A percentile compares a stretch with the other conserved stretches of the same genome.
These are phyloP conservation scores for Podila horticola DNA, from an alignment of 192 early-diverging fungal species.

Conservation along the genomic window DNA sequence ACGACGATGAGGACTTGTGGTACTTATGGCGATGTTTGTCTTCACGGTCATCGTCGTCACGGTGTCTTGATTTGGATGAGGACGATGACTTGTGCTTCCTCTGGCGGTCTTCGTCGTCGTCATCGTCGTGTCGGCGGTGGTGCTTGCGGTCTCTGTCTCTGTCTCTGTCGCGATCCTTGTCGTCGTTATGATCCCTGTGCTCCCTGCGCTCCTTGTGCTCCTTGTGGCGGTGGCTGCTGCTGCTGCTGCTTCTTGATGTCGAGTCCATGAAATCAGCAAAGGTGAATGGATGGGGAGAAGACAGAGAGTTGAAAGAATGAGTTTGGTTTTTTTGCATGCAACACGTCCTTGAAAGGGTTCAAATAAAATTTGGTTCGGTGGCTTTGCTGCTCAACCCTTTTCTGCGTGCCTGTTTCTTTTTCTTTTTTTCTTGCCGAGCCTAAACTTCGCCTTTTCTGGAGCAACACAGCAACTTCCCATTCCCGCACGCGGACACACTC, in stretches of 20 bases:
- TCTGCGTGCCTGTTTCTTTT: no score
- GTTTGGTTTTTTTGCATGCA: not conserved
- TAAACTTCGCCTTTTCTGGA: not conserved
- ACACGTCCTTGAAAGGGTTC: not conserved
- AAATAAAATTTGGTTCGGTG: no score
- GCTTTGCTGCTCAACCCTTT: no score
- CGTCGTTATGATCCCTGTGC: slow-evolving; percentile 4
- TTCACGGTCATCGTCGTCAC: slow-evolving; percentile 17
- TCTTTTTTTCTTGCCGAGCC: not conserved
- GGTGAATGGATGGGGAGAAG: not conserved
- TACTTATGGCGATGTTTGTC: slow-evolving; percentile 11
- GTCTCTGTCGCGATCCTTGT: slow-evolving; percentile 1
- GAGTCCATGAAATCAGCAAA: slow-evolving; percentile 21
- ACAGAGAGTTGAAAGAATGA: not conserved
- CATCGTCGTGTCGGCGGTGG: slow-evolving; percentile 19
- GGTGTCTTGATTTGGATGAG: slow-evolving; percentile 34
- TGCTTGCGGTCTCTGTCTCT: slow-evolving; percentile 1
- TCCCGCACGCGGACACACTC: not conserved
- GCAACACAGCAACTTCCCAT: not conserved
- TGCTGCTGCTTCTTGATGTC: slow-evolving; percentile 21
- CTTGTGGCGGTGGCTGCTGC: slow-evolving; percentile 9
- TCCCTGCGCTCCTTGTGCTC: slow-evolving; percentile 13
- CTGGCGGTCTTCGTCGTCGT: slow-evolving; percentile 9
- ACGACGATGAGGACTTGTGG: slow-evolving; percentile 22
- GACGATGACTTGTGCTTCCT: slow-evolving; percentile 47